Base-by-base conservation (phyloP, 805 yeast genomes). In the Sungouiella thailandica region DNA sequence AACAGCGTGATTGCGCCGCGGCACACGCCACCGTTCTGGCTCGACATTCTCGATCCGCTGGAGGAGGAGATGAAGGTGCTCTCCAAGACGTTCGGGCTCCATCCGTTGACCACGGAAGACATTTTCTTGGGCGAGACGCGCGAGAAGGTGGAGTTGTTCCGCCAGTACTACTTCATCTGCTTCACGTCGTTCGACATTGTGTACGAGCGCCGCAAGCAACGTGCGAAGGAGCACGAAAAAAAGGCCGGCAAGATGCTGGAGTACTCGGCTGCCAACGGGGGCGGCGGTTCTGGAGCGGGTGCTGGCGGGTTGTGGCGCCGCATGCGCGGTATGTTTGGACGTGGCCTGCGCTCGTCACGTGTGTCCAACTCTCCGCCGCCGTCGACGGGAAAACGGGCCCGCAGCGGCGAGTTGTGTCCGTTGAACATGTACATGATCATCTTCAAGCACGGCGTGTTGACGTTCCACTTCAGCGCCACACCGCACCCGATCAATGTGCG, bases 401-500 rank as follows among this genome's bases (percentile, higher is more conserved):
- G 5, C 30, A 17, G 30, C n/a, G n/a, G n/a, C n/a, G n/a, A 44
- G 32, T 52, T 62, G 2, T 46, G n/a, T 44, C 96, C 98, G 0
- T 69, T 93, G 49, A 88, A 89, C 50, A 88, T 93, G 74, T 93
- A 93, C 58, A 83, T 89, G 49, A 78, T 90, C 44, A 96, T 93
- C 7, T 93, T 90, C 65, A 76, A 80, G 40, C 81, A 87, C 39
- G 97, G 95, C 13, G 95, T 93, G 4, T 62, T 93, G 24, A 88
- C 97, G 0, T 88, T 93, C 63, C 98, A 93, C 61, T 87, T 86
- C 58, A 80, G 87, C 7, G 90, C 96, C 9, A 87, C 97, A 0
- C 95, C 96, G 3, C 98, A 93, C 58, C 95, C 97, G 0, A 84
- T 88, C 31, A 93, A 93, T 52, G 98, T 93, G 20, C 76, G 98